Evolutionary conservation across 768 basidiomycete species (phyloP).

Genomic region (Pleurotus djamor): DNA sequence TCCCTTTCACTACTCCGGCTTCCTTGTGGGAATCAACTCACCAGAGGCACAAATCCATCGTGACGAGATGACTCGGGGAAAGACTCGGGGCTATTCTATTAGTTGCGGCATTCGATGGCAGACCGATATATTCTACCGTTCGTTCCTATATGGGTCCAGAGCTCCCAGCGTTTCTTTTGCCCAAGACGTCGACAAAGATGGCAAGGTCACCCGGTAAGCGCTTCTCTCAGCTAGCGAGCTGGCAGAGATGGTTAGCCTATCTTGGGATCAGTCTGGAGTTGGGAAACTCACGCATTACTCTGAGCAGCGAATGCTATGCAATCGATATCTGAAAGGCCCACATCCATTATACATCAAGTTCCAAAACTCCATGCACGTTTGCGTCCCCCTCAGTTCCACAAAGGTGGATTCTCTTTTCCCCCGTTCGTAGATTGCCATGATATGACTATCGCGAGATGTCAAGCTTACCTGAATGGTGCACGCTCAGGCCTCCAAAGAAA

Average conservation of each 20-base stretch:
- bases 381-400: background rate
- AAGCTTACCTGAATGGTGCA: background rate
- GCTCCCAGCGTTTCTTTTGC: background rate
- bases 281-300: background rate
- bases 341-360: background rate
- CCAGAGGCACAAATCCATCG: background rate
- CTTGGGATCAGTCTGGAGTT: background rate
- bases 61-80: slow-evolving; percentile 9
- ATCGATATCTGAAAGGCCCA: background rate
- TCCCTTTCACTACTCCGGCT: slow-evolving; percentile 2
- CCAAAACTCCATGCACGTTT: background rate
- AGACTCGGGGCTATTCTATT: slow-evolving; percentile 1
- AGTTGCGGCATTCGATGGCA: background rate
- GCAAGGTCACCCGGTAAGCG: background rate
- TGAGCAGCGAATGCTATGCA: background rate
- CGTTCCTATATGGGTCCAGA: background rate
- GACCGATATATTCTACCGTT: slow-evolving; percentile 2
- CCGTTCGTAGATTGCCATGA: background rate
- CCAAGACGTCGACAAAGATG: background rate
- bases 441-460: background rate
- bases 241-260: background rate
- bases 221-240: background rate
- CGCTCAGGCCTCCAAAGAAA: background rate
- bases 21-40: slow-evolving; percentile 2
- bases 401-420: background rate